Evolutionary conservation across 148 eudicot genomes (phyloP), one percentile per base, ranked within the genome.

Genomic region (Nepenthes mirabilis): DNA sequence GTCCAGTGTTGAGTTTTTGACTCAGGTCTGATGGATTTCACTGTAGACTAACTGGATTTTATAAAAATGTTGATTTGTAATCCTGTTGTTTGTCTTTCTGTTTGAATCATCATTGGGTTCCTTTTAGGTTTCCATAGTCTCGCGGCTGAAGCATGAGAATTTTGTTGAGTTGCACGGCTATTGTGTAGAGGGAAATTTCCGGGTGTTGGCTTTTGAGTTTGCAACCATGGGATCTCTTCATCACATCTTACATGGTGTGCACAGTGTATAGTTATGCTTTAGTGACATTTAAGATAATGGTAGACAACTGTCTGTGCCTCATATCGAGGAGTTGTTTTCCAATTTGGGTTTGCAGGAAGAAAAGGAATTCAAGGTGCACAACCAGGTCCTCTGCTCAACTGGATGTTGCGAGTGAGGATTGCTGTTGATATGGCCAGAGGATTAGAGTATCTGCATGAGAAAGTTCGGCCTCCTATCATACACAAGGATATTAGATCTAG

Each of bases 361-460:
- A 86, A 86, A 69, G 97, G 97, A 36, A 95, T 86, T 6, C 82
- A 83, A 79, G 97, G 97, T 47, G 95, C 97, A 52, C 95, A 90
- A 59, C 97, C 97, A 50, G 95, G 97, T 47, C 97, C 97, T 33
- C 83, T 74, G 13, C 74, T 90, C 36, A 80, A 79, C 47, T 90
- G 97, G 97, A 75, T 74, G 56, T 86, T 82, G 47, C 86, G 97
- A 37, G 95, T 90, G 12, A 82, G 80, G 64, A 90, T 90, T 64
- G 97, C 90, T 51, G 84, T 90, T 49, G 83, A 80, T 57, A 91
- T 91, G 37, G 97, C 97, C 11, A 83, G 74, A 73, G 97, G 97
- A 12, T 73, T 90, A n/a, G 95, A 90, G 55, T 86, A 80, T 75
- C 74, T 90, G 76, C 97, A 90, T 64, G 97, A 90, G 76, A 90